Evolutionary conservation across 352 stramenopile species (phyloP), one percentile per base, ranked within the genome.

Genomic region (Globisporangium nunn): DNA sequence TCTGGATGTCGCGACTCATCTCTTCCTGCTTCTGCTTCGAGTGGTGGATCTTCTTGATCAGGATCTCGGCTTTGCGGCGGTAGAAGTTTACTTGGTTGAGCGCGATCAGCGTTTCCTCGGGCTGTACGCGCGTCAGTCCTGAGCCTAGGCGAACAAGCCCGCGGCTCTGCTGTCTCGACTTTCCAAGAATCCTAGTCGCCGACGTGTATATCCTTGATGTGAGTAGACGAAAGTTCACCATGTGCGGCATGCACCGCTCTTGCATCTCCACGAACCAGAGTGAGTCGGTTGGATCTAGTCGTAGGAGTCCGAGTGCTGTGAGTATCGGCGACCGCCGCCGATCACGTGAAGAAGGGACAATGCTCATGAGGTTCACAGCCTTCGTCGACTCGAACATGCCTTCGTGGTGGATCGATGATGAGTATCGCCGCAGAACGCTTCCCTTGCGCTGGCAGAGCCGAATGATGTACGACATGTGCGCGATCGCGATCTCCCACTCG

Each of bases 61-160:
- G 66, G 15, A 80, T 61, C 23, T 78, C 76, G 1, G 78, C 78
- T 51, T 83, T 79, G 23, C 76, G 71, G 28, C 67, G 69, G 59
- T 85, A 88, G 54, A 87, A 88, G 33, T 81, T 71, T 10, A 88
- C 70, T 10, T 88, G 75, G 35, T 81, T 76, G 33, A 87, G 66
- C 10, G 70, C 64, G 28, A 63, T 46, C 18, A 88, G 41, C 1
- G 75, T 81, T 59, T 88, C 69, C 53, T 88, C 75, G 2, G 74
- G 75, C 15, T 80, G 72, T 6, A 88, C 64, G 2, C 72, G 70
- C 44, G 41, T 58, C n/a, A 58, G 50, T 1, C 54, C 64, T 0
- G 59, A 61, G 10, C 28, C 15, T 12, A 65, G 72, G 2, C 47
- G 41, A 0, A 56, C 62, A 3, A 56, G 35, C 3, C 50, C 10